These are phyloP conservation scores for Tillandsia fasciculata DNA, from an alignment of 176 grass and related monocot genomes.

Conservation along the genomic window DNA sequence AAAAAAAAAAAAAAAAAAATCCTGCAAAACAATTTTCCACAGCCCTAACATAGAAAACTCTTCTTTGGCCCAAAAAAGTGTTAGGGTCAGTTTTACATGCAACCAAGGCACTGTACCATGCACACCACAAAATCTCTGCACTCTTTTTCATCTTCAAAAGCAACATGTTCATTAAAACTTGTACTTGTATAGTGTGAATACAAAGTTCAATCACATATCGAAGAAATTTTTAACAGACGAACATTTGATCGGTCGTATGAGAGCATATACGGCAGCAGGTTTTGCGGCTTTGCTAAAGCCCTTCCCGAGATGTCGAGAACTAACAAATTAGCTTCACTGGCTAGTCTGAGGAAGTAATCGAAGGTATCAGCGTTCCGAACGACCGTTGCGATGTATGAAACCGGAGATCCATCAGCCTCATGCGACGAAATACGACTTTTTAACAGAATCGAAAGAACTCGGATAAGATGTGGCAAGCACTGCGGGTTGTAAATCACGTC, in stretches of 20 bases:
- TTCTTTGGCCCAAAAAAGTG: too few relatives aligned
- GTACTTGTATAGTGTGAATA: neutral
- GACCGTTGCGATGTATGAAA: conserved; percentile 67
- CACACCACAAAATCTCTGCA: too few relatives aligned
- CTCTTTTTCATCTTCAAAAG: too few relatives aligned
- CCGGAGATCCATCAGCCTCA: conserved; percentile 15
- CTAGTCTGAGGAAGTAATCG: conserved; percentile 48
- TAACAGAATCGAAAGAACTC: conserved; percentile 43
- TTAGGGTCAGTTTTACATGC: too few relatives aligned
- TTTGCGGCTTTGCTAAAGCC: conserved; percentile 13
- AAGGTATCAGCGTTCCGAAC: conserved; percentile 74
- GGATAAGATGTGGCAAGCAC: conserved; percentile 54
- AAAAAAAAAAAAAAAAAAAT: too few relatives aligned
- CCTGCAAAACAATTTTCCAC: too few relatives aligned
- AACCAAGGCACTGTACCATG: too few relatives aligned
- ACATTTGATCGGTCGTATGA: conserved; percentile 71
- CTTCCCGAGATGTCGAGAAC: conserved; percentile 40
- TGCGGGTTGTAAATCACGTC: conserved; percentile 81
- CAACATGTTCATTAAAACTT: neutral
- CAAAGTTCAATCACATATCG: neutral
- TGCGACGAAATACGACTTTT: neutral
- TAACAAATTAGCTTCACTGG: conserved; percentile 38
- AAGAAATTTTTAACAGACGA: conserved; percentile 47
- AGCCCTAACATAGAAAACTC: too few relatives aligned
- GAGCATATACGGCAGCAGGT: conserved; percentile 64